Conservation (phyloP, 805 yeast species). For the Ogataea nonfermentans region DNA sequence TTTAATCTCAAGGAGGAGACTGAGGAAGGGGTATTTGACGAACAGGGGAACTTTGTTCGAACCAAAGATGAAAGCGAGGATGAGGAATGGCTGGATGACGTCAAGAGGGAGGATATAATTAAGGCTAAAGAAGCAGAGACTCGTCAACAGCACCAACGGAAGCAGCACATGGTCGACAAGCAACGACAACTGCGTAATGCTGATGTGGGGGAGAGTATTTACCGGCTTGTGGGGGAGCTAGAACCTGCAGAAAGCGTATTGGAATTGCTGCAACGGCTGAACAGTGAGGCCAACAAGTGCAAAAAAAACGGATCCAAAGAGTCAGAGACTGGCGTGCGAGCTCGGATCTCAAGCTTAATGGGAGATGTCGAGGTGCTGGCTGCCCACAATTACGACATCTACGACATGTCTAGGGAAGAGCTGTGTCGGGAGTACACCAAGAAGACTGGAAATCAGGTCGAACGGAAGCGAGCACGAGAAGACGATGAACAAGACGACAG, state of each 20-base stretch:
- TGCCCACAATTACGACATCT: slow-evolving; percentile 44
- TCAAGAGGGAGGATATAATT: slow-evolving; percentile 24
- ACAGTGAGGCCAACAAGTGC: slow-evolving; percentile 21
- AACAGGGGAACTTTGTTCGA: slow-evolving; percentile 55
- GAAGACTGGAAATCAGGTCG: slow-evolving; percentile 39
- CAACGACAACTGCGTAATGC: slow-evolving; percentile 14
- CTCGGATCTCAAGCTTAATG: slow-evolving; percentile 41
- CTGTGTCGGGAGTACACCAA: slow-evolving; percentile 43
- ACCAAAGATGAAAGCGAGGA: slow-evolving; percentile 25
- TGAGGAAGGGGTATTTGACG: slow-evolving; percentile 59
- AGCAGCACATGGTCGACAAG: slow-evolving; percentile 12
- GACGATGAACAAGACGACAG: too few species aligned
- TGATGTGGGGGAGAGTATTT: slow-evolving; percentile 24
- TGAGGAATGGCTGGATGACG: slow-evolving; percentile 28
- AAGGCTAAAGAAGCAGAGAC: slow-evolving; percentile 28
- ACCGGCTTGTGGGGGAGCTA: slow-evolving; percentile 40
- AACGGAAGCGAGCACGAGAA: slow-evolving; percentile 23
- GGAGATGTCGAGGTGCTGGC: slow-evolving; percentile 46
- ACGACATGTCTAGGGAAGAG: slow-evolving; percentile 58
- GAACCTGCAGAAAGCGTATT: slow-evolving; percentile 60
- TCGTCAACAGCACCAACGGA: slow-evolving; percentile 25
- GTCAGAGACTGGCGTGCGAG: slow-evolving; percentile 21
- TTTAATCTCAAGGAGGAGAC: slow-evolving; percentile 58
- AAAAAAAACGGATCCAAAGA: slow-evolving; percentile 18
- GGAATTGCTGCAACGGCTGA: slow-evolving; percentile 50